Conservation (phyloP, 495 filamentous ascomycete genomes). For the Cetradonia linearis region DNA sequence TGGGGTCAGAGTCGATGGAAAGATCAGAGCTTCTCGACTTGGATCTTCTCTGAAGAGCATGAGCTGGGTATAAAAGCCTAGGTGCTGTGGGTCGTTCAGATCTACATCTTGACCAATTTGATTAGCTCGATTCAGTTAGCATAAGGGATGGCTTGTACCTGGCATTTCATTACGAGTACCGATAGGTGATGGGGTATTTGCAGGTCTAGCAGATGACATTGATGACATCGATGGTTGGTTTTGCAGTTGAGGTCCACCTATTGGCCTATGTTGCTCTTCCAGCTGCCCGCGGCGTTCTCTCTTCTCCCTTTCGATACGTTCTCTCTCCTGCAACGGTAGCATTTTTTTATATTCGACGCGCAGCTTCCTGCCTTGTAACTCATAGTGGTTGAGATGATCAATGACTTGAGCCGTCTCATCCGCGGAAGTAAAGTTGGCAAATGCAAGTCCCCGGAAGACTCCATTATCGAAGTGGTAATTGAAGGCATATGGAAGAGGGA, state of each 20-base stretch:
- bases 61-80: slow-evolving; percentile 80
- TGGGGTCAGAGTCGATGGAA: slow-evolving; percentile 69
- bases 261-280: slow-evolving; percentile 87
- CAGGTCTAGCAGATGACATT: slow-evolving; percentile 58
- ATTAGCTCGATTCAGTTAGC: slow-evolving; percentile 4
- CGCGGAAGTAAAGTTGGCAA: slow-evolving; percentile 95
- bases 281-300: slow-evolving; percentile 90
- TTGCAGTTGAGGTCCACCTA: slow-evolving; percentile 54
- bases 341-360: slow-evolving; percentile 99
- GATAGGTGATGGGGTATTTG: slow-evolving; percentile 64
- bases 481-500: slow-evolving; percentile 94
- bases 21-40: slow-evolving; percentile 66
- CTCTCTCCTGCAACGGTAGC: slow-evolving; percentile 86
- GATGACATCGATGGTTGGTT: slow-evolving; percentile 78
- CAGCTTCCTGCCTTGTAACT: slow-evolving; percentile 86
- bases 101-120: slow-evolving; percentile 53
- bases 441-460: slow-evolving; percentile 90
- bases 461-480: slow-evolving; percentile 99
- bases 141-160: slow-evolving; percentile 37
- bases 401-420: slow-evolving; percentile 90
- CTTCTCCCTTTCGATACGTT: slow-evolving; percentile 95
- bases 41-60: slow-evolving; percentile 77
- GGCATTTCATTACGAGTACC: slow-evolving; percentile 52
- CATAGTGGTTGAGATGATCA: slow-evolving; percentile 83
- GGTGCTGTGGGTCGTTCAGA: slow-evolving; percentile 80